Evolutionary conservation across 352 stramenopile genomes (phyloP).

Genomic region (Elongisporangium anandrum): DNA sequence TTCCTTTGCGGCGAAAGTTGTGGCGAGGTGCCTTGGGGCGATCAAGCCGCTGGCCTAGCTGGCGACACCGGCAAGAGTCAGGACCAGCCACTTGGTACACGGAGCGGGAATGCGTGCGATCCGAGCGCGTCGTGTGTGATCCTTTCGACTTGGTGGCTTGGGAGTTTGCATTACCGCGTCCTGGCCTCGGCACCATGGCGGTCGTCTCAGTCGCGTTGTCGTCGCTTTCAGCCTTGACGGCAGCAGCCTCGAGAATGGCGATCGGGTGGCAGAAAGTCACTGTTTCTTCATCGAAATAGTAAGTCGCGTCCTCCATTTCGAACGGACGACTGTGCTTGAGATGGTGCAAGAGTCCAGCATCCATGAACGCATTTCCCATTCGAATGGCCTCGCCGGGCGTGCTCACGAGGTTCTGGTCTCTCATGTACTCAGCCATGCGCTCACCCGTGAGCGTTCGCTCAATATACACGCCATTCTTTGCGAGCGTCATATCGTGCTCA

Average conservation of each 20-base stretch:
- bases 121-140: constrained; percentile 2
- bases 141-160: constrained; percentile 17
- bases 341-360: constrained; percentile 57
- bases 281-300: constrained; percentile 52
- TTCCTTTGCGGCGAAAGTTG: not conserved
- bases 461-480: constrained; percentile 5
- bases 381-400: constrained; percentile 27
- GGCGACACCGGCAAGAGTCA: constrained; percentile 6
- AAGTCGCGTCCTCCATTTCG: constrained; percentile 20
- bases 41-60: constrained; percentile 11
- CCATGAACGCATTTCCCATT: constrained; percentile 54
- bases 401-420: constrained; percentile 22
- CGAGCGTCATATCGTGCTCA: constrained; percentile 11
- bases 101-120: not conserved
- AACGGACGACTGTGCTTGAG: constrained; percentile 31
- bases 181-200: constrained; percentile 11
- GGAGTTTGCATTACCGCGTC: constrained; percentile 19
- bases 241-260: constrained; percentile 29
- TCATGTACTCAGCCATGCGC: constrained; percentile 27
- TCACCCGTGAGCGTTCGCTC: constrained; percentile 27
- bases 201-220: constrained; percentile 13
- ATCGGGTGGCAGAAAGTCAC: constrained; percentile 37
- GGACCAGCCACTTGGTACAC: not conserved
- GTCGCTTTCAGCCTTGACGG: constrained; percentile 17
- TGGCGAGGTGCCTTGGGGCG: not conserved